Percentiles rank a stretch among this genome's conserved stretches.
phyloP scores from a whole-genome alignment of 108 stramenopile species.

The Halocafeteria seosinensis region DNA sequence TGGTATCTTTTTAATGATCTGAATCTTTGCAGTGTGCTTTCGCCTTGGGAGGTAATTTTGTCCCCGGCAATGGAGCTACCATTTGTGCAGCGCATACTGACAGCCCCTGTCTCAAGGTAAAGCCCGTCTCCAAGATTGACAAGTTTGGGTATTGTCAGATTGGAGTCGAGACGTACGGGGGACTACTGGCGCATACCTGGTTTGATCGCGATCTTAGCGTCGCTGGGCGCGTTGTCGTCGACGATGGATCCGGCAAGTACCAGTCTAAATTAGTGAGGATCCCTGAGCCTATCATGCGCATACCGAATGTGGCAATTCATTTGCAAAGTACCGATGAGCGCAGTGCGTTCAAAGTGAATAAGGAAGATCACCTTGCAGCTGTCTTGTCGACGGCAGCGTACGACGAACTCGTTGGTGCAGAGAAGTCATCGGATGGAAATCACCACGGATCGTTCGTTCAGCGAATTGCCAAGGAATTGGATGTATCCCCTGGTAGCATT shows the following conservation, averaged over 20 bases:
- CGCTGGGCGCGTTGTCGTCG: conserved; percentile 70
- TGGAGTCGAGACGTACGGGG: conserved; percentile 33
- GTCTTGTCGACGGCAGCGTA: conserved; percentile 62
- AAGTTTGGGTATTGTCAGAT: conserved; percentile 3
- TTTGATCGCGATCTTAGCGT: conserved; percentile 65
- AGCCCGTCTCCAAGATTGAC: conserved; percentile 8
- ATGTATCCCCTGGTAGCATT: conserved; percentile 41
- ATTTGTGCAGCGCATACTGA: conserved; percentile 29
- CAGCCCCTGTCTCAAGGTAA: conserved; percentile 20
- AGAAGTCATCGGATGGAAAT: conserved; percentile 14
- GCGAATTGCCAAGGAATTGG: conserved; percentile 50
- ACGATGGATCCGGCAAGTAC: conserved; percentile 17
- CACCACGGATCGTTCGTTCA: conserved; percentile 63
- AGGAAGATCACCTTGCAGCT: conserved; percentile 74
- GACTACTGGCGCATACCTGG: conserved; percentile 50
- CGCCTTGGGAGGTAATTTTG: conserved; percentile 11
- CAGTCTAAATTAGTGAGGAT: conserved; percentile 24
- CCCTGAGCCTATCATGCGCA: conserved; percentile 46
- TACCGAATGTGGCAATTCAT: conserved; percentile 87
- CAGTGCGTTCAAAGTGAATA: conserved; percentile 58
- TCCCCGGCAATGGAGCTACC: conserved; percentile 7
- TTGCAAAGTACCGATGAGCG: conserved; percentile 59
- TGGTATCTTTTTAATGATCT: too few relatives aligned
- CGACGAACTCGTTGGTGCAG: conserved; percentile 42
- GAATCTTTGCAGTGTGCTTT: too few relatives aligned